Evolutionary conservation across 1,284 basidiomycete genomes (phyloP).

Genomic region (Puccinia brachypodii): DNA sequence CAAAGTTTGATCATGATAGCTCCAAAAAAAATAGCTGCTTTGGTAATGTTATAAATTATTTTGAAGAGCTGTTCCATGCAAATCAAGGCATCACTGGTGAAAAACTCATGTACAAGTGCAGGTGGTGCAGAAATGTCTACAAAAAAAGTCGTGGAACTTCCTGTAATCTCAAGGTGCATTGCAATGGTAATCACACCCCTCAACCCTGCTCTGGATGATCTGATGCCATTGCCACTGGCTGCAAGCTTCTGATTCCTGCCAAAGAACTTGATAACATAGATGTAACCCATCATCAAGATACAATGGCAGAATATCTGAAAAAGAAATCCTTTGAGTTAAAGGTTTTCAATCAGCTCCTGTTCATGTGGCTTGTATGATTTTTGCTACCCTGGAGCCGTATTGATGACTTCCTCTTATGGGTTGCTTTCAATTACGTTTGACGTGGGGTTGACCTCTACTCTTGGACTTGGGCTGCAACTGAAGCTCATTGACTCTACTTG

Average conservation of each 20-base stretch:
- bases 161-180: not conserved
- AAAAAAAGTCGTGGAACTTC: not conserved
- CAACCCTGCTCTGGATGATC: not conserved
- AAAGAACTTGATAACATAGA: not conserved
- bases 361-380: not conserved
- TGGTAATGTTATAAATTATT: too few species aligned
- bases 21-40: too few species aligned
- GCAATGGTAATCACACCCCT: not conserved
- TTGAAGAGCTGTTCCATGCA: too few species aligned
- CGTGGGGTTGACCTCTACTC: not conserved
- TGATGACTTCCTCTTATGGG: not conserved
- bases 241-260: not conserved
- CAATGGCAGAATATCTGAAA: not conserved
- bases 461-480: not conserved
- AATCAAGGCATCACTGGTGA: too few species aligned
- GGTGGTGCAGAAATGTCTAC: not conserved
- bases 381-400: not conserved
- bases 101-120: not conserved
- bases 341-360: not conserved
- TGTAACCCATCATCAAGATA: not conserved
- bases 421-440: not conserved
- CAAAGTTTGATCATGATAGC: too few species aligned
- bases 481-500: not conserved
- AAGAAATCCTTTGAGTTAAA: not conserved
- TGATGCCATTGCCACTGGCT: not conserved